A percentile compares a stretch with the other conserved stretches of the same genome.
Conservation (phyloP, 371 early-diverging fungal species). For the Mortierella sp. region DNA sequence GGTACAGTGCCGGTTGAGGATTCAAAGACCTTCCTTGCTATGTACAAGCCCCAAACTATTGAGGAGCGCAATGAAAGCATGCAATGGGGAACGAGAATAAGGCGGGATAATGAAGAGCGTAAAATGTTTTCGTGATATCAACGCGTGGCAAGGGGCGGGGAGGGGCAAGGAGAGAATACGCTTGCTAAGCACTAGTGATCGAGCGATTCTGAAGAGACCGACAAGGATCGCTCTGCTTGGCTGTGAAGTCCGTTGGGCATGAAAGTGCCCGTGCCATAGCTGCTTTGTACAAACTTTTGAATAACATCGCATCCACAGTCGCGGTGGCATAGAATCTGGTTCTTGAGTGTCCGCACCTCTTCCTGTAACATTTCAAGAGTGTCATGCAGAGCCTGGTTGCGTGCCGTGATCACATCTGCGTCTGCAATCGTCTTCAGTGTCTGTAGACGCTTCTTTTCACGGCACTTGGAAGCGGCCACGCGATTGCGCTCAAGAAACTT, state of each 20-base stretch:
- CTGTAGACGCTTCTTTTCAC: conserved; percentile 84
- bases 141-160: too few species aligned
- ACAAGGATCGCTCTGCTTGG: not conserved
- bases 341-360: conserved; percentile 73
- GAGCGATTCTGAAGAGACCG: not conserved
- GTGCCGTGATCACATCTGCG: conserved; percentile 61
- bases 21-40: too few species aligned
- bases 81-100: too few species aligned
- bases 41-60: too few species aligned
- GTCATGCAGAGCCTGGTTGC: conserved; percentile 71
- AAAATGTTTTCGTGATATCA: too few species aligned
- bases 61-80: too few species aligned
- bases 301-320: conserved; percentile 69
- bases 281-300: conserved; percentile 61
- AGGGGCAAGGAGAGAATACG: not conserved
- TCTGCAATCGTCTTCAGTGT: conserved; percentile 73
- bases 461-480: conserved; percentile 80
- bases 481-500: conserved; percentile 82
- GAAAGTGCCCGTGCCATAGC: conserved; percentile 11
- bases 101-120: too few species aligned
- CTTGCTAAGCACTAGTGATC: not conserved
- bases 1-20: too few species aligned
- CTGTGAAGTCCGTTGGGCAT: not conserved
- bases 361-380: conserved; percentile 72
- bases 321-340: conserved; percentile 73